Evolutionary conservation across 495 filamentous ascomycete genomes (phyloP).

Genomic region (Hypoxylon lenormandii): DNA sequence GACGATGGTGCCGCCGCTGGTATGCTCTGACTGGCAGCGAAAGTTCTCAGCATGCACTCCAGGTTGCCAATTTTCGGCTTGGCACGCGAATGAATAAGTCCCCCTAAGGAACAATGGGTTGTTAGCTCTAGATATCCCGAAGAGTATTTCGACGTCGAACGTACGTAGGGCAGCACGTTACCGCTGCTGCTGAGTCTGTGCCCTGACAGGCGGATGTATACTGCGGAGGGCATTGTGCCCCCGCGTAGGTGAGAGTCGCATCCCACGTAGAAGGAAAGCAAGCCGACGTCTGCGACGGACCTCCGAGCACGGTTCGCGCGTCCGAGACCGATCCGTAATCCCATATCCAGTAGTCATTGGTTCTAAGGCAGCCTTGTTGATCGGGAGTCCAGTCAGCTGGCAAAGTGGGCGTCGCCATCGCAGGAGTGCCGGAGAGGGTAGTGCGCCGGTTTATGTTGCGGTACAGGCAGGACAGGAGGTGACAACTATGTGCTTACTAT

Average conservation of each 20-base stretch:
- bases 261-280: conserved; percentile 48
- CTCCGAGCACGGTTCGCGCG: conserved; percentile 47
- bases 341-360: conserved; percentile 50
- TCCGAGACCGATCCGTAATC: conserved; percentile 20
- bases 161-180: conserved; percentile 50
- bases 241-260: conserved; percentile 36
- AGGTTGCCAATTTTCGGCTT: background rate
- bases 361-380: conserved; percentile 33
- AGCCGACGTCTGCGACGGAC: conserved; percentile 45
- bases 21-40: conserved; percentile 34
- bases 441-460: background rate
- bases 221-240: conserved; percentile 37
- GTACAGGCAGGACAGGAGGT: background rate
- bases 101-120: background rate
- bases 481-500: background rate
- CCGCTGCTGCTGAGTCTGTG: conserved; percentile 7
- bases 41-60: conserved; percentile 15
- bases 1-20: background rate
- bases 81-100: conserved; percentile 31
- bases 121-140: background rate
- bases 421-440: background rate
- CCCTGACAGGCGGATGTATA: conserved; percentile 46
- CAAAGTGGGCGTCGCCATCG: conserved; percentile 23
- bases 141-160: conserved; percentile 1
- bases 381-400: conserved; percentile 38